phyloP scores from a whole-genome alignment of 108 stramenopile species.

The Cyclotella choctawhatcheeana region DNA sequence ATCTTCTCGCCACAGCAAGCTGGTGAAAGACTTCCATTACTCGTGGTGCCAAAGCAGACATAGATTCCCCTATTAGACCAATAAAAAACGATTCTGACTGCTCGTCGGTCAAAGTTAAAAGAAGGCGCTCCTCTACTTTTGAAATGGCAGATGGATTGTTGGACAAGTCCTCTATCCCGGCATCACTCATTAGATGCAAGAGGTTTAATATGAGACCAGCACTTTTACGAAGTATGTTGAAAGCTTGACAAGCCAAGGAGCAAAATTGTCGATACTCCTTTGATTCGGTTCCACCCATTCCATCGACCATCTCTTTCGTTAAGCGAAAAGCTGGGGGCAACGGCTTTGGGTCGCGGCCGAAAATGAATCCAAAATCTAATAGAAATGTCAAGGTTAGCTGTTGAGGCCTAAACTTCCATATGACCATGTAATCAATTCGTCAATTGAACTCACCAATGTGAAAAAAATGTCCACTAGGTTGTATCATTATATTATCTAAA shows the following conservation, averaged over 20 bases:
- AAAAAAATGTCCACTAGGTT: constrained; percentile 78
- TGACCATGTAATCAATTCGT: too few relatives aligned
- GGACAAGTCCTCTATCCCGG: constrained; percentile 95
- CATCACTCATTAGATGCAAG: constrained; percentile 96
- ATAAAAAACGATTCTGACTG: constrained; percentile 94
- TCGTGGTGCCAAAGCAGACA: constrained; percentile 86
- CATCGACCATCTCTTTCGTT: constrained; percentile 94
- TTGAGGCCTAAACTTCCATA: too few relatives aligned
- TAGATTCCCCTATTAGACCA: constrained; percentile 84
- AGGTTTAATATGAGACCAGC: constrained; percentile 97
- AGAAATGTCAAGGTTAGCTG: too few relatives aligned
- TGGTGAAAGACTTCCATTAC: constrained; percentile 95
- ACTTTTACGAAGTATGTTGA: constrained; percentile 92
- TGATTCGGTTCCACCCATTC: constrained; percentile 94
- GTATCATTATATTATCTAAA: constrained; percentile 89
- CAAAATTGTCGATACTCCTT: constrained; percentile 93
- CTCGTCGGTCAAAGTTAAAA: constrained; percentile 94
- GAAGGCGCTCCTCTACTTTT: constrained; percentile 94
- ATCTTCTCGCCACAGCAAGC: constrained; percentile 83
- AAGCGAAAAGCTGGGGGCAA: constrained; percentile 94
- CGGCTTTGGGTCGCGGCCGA: constrained; percentile 94
- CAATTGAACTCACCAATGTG: too few relatives aligned
- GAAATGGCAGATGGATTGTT: constrained; percentile 90
- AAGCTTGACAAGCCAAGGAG: constrained; percentile 95
- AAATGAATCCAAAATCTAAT: constrained; percentile 92